Evolutionary conservation across 2,329 filamentous ascomycete genomes (phyloP).

Genomic region (Berkeleyomyces rouxiae): DNA sequence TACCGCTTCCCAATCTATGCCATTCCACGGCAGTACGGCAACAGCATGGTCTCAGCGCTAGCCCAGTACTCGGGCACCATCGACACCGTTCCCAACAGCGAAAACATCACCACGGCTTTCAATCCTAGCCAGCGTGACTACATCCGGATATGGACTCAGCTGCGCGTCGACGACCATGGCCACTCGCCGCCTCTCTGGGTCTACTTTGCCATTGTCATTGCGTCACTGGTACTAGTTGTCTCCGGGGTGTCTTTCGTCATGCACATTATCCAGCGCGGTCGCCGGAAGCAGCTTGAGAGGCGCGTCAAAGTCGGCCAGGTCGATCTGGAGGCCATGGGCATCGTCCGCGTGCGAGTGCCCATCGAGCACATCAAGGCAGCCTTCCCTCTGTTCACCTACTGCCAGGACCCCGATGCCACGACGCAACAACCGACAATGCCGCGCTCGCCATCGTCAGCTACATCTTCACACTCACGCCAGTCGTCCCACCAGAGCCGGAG

Average conservation of each 20-base stretch:
- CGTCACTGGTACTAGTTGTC: constrained; percentile 52
- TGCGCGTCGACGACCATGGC: constrained; percentile 30
- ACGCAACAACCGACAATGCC: constrained; percentile 17
- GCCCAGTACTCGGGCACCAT: constrained; percentile 64
- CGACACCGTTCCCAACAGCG: constrained; percentile 40
- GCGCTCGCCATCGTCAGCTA: constrained; percentile 21
- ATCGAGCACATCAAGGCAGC: constrained; percentile 44
- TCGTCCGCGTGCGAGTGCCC: constrained; percentile 68
- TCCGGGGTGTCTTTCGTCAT: constrained; percentile 50
- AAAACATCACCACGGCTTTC: constrained; percentile 38
- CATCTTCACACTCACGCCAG: not conserved
- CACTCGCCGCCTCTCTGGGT: constrained; percentile 64
- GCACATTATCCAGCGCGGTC: constrained; percentile 59
- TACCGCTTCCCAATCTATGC: constrained; percentile 72
- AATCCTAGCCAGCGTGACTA: constrained; percentile 40
- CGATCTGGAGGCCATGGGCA: constrained; percentile 70
- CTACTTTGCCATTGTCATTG: constrained; percentile 55
- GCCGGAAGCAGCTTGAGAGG: constrained; percentile 49
- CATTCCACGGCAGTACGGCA: constrained; percentile 50
- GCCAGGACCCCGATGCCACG: constrained; percentile 31
- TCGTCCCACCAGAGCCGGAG: not conserved
- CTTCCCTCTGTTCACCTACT: constrained; percentile 68
- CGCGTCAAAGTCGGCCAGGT: constrained; percentile 65
- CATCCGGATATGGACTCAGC: constrained; percentile 41
- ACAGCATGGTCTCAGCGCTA: constrained; percentile 52